Percentiles rank a stretch among this genome's conserved stretches.
These are phyloP conservation scores for Megacollybia platyphylla DNA, from an alignment of 1,284 basidiomycete species.

Conservation along the genomic window DNA sequence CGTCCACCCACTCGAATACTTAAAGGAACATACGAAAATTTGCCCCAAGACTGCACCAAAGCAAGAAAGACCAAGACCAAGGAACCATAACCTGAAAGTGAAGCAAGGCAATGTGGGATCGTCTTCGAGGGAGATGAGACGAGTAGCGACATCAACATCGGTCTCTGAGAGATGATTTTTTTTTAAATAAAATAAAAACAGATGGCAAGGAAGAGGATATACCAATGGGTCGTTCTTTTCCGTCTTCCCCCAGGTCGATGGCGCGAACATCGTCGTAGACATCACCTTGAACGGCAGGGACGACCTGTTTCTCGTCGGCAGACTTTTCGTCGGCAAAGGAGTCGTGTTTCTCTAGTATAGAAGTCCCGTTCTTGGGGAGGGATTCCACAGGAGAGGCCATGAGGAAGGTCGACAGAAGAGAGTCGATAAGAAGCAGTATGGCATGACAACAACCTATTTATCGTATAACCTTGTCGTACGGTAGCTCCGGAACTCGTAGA, in stretches of 20 bases:
- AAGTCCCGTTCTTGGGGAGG: no score
- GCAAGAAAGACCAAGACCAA: slow-evolving; percentile 35
- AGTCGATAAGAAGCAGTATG: no score
- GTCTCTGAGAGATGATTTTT: slow-evolving; percentile 16
- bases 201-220: not conserved
- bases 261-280: slow-evolving; percentile 21
- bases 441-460: no score
- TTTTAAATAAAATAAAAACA: not conserved
- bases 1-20: not conserved
- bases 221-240: slow-evolving; percentile 27
- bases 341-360: not conserved
- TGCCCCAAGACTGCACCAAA: slow-evolving; percentile 48
- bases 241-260: slow-evolving; percentile 22
- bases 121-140: slow-evolving; percentile 40
- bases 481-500: no score
- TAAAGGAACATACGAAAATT: slow-evolving; percentile 28
- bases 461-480: no score
- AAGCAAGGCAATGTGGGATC: slow-evolving; percentile 37
- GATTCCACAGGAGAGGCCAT: no score
- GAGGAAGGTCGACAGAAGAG: no score
- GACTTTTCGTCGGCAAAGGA: not conserved
- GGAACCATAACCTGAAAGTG: slow-evolving; percentile 27
- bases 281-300: slow-evolving; percentile 8
- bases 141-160: slow-evolving; percentile 30
- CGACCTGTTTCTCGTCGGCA: not conserved